Evolutionary conservation across 495 filamentous ascomycete genomes (phyloP), one percentile per base, ranked within the genome.

Genomic region (Podospora anserina): DNA sequence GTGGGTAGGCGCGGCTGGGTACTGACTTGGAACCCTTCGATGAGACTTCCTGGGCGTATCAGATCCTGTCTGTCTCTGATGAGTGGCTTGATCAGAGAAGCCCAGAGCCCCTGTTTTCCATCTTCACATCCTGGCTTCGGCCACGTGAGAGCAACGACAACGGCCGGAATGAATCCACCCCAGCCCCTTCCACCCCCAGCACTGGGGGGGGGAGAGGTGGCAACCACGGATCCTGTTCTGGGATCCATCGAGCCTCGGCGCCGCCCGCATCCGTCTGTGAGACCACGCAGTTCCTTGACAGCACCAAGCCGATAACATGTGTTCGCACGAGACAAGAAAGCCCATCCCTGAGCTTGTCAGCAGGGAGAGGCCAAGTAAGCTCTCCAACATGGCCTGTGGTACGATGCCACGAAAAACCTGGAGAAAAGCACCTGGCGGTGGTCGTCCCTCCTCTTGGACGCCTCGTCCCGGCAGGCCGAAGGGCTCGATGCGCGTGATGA

Each of bases 401-500:
- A 73, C 73, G 60, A 65, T 62, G 55, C 69, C 70, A 71, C 59
- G 67, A 65, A 54, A 39, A 53, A 68, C 18, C 55, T 60, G 67
- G 66, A 67, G 27, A 63, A 9, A 32, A 49, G 5, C 39, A 49
- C 39, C 39, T 34, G 32, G 19, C 18, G 32, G 19, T 3, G 32
- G 61, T 5, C 30, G n/a, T 49, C 28, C 55, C 60, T 59, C 62
- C 64, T 61, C 64, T 61, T 57, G 28, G 67, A 57, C n/a, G 62
- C 61, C 69, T 63, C 49, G 57, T 63, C 19, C 72, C 39, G 58
- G 67, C 32, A 63, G 54, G 53, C 72, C 64, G 68, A 65, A 66
- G 69, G 66, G 62, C 62, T 53, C 64, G 66, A 76, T 66, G 71
- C 69, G 67, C 65, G 71, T 72, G 72, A 71, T 74, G 69, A 72